phyloP scores from a whole-genome alignment of 2,329 filamentous ascomycete species.

The Akanthomyces uredinophilus region DNA sequence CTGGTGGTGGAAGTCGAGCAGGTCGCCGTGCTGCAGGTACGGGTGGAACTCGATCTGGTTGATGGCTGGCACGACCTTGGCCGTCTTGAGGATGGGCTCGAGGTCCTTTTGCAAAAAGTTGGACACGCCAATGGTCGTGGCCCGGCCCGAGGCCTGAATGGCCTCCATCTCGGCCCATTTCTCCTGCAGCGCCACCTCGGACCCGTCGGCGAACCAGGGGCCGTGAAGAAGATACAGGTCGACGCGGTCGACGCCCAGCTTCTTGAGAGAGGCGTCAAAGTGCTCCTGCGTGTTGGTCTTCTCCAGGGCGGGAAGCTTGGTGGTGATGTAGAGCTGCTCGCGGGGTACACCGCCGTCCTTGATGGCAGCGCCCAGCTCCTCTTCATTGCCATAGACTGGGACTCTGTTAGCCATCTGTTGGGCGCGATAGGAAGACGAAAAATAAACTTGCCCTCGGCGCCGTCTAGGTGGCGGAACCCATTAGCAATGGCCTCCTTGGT shows the following conservation, averaged over 20 bases:
- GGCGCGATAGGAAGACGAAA: not conserved
- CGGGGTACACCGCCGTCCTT: conserved; percentile 60
- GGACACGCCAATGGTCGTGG: conserved; percentile 69
- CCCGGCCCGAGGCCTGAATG: conserved; percentile 61
- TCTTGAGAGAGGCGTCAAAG: conserved; percentile 56
- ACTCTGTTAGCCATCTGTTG: not conserved
- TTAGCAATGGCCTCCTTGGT: conserved; percentile 59
- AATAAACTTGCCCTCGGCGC: conserved; percentile 55
- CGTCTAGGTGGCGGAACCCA: conserved; percentile 70
- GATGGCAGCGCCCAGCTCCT: conserved; percentile 67
- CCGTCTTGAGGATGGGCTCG: conserved; percentile 52
- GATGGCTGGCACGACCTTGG: conserved; percentile 58
- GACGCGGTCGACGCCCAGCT: conserved; percentile 64
- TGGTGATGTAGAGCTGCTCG: conserved; percentile 63
- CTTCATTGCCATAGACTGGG: conserved; percentile 59
- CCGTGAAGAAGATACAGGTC: conserved; percentile 64
- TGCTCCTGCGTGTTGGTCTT: conserved; percentile 42
- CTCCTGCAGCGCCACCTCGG: conserved; percentile 48
- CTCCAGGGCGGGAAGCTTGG: conserved; percentile 45
- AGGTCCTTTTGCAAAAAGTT: conserved; percentile 61
- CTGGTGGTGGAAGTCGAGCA: conserved; percentile 53
- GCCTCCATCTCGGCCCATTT: conserved; percentile 58
- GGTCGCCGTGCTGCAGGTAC: conserved; percentile 60
- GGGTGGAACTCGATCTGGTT: conserved; percentile 83
- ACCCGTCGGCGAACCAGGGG: conserved; percentile 46